Conservation (phyloP, 371 early-diverging fungal species). For the Actinomucor elegans region DNA sequence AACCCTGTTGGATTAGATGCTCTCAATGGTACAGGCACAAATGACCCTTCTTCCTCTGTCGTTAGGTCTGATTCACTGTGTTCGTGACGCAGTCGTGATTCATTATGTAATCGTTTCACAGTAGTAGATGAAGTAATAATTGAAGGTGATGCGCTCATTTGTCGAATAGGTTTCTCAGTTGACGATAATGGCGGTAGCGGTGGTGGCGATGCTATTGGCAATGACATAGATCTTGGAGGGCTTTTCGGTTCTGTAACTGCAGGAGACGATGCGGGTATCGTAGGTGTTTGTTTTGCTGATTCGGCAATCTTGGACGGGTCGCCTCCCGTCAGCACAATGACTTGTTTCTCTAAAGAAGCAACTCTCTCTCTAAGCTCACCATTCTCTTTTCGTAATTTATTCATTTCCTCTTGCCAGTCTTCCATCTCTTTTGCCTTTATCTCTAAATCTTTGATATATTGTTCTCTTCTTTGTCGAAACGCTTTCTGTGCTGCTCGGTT, state of each 20-base stretch:
- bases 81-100: slow-evolving; percentile 3
- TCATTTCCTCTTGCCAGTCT: slow-evolving; percentile 49
- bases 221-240: slow-evolving; percentile 2
- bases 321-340: slow-evolving; percentile 12
- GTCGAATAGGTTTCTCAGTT: too few species aligned
- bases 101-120: background rate
- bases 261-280: slow-evolving; percentile 11
- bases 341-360: slow-evolving; percentile 11
- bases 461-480: slow-evolving; percentile 48
- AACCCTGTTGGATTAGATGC: slow-evolving; percentile 11
- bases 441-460: slow-evolving; percentile 51
- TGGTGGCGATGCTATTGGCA: background rate
- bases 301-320: slow-evolving; percentile 3
- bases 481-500: slow-evolving; percentile 51
- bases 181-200: too few species aligned
- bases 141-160: background rate
- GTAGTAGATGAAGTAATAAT: background rate
- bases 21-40: slow-evolving; percentile 11
- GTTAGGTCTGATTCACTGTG: background rate
- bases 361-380: slow-evolving; percentile 23
- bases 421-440: slow-evolving; percentile 45
- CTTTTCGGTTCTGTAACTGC: background rate
- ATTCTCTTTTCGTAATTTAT: slow-evolving; percentile 42
- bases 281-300: slow-evolving; percentile 9
- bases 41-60: background rate